Evolutionary conservation across 331 rosid species (phyloP).

Genomic region (Pyrus hybrid): DNA sequence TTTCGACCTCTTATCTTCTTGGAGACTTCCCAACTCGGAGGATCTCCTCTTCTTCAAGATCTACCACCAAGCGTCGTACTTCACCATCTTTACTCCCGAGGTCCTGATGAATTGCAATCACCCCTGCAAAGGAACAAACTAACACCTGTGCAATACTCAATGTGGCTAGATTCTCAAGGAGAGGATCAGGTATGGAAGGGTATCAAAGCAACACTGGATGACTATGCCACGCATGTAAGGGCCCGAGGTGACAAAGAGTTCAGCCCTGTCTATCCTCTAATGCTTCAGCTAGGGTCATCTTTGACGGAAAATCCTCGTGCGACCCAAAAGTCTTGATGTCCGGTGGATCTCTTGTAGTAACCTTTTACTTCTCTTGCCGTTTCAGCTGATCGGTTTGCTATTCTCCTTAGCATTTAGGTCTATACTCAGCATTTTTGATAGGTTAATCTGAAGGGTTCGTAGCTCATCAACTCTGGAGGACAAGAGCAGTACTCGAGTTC

Average conservation of each 20-base stretch:
- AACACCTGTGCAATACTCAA: constrained; percentile 75
- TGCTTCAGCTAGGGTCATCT: constrained; percentile 83
- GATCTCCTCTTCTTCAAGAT: constrained; percentile 92
- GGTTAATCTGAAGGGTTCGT: neutral
- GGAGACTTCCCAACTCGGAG: constrained; percentile 85
- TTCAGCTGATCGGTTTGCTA: constrained; percentile 10
- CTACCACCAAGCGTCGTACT: constrained; percentile 79
- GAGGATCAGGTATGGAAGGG: constrained; percentile 99
- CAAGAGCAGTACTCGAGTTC: neutral
- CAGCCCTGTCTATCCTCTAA: constrained; percentile 88
- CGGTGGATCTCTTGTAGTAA: constrained; percentile 7
- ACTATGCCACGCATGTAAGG: constrained; percentile 72
- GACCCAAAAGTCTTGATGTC: constrained; percentile 38
- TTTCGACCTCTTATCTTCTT: constrained; percentile 92
- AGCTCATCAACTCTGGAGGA: neutral
- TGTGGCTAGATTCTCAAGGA: constrained; percentile 98
- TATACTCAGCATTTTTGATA: neutral
- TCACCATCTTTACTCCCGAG: constrained; percentile 89
- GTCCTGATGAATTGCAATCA: constrained; percentile 85
- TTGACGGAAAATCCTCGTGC: constrained; percentile 40
- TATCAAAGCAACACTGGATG: constrained; percentile 84
- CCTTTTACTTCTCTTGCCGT: neutral
- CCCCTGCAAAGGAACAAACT: constrained; percentile 89
- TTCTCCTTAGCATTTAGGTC: neutral
- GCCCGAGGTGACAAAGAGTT: constrained; percentile 94